Evolutionary conservation across 2,329 filamentous ascomycete genomes (phyloP).

Genomic region (Aspergillus bombycis): DNA sequence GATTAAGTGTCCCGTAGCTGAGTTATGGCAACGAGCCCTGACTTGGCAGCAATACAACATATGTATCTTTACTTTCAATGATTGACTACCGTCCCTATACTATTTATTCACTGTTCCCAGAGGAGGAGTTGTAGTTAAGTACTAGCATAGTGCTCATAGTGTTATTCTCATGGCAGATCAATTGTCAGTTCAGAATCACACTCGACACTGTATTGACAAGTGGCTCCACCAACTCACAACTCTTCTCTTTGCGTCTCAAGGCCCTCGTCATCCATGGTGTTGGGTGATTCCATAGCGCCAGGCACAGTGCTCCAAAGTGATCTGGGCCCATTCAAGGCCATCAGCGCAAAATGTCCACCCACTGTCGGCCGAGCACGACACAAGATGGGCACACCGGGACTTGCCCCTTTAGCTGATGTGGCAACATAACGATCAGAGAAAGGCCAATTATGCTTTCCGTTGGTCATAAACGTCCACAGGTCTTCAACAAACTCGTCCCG

Average conservation of each 20-base stretch:
- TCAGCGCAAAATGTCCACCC: slow-evolving; percentile 47
- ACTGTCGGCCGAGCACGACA: slow-evolving; percentile 47
- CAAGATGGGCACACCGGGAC: slow-evolving; percentile 35
- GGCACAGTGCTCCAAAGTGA: slow-evolving; percentile 24
- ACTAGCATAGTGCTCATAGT: background rate
- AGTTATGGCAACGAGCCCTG: background rate
- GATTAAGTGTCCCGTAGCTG: background rate
- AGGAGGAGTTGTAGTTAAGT: background rate
- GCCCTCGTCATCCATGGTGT: background rate
- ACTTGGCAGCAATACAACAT: background rate
- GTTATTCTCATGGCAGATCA: background rate
- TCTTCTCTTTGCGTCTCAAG: slow-evolving; percentile 20
- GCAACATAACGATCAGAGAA: slow-evolving; percentile 49
- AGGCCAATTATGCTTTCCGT: slow-evolving; percentile 47
- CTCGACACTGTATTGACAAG: background rate
- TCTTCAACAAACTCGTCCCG: slow-evolving; percentile 43
- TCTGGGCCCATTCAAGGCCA: slow-evolving; percentile 40
- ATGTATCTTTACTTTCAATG: background rate
- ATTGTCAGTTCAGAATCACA: background rate
- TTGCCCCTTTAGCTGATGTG: slow-evolving; percentile 33
- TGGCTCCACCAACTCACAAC: slow-evolving; percentile 8
- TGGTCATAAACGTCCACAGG: slow-evolving; percentile 47
- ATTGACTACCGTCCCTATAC: background rate
- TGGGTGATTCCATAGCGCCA: background rate
- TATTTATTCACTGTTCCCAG: background rate